Conservation (phyloP, 108 stramenopile genomes). For the Conticribra guillardii region DNA sequence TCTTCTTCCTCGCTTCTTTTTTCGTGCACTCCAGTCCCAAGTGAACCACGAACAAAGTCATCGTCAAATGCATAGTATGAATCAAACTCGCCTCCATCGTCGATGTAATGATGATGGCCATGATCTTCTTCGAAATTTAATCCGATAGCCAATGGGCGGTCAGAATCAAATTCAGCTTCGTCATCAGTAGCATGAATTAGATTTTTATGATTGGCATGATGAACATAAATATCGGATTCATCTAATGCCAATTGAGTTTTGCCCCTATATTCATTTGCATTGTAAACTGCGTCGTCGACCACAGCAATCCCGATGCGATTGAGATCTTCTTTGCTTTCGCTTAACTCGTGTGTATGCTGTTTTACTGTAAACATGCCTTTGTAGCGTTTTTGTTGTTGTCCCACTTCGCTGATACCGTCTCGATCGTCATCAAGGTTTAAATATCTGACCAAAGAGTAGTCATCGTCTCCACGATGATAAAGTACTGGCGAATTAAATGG, state of each 20-base stretch:
- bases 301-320: conserved; percentile 47
- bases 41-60: conserved; percentile 41
- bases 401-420: not conserved
- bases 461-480: conserved; percentile 34
- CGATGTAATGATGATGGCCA: conserved; percentile 9
- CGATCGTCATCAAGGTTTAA: conserved; percentile 21
- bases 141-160: conserved; percentile 14
- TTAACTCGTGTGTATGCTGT: not conserved
- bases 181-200: not conserved
- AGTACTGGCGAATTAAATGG: conserved; percentile 41
- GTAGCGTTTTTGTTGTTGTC: not conserved
- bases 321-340: conserved; percentile 10
- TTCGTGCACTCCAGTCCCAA: conserved; percentile 30
- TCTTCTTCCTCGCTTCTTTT: conserved; percentile 5
- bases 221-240: not conserved
- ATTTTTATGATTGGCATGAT: conserved; percentile 4
- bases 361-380: conserved; percentile 22
- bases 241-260: conserved; percentile 10
- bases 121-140: conserved; percentile 22
- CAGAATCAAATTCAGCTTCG: not conserved
- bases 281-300: conserved; percentile 41
- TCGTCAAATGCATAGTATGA: conserved; percentile 64
- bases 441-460: conserved; percentile 2
- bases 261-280: conserved; percentile 14
- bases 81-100: conserved; percentile 52